Percentiles rank a stretch among this genome's conserved stretches.
phyloP scores from a whole-genome alignment of 2,329 filamentous ascomycete genomes.

The Ceratocystis harringtonii region DNA sequence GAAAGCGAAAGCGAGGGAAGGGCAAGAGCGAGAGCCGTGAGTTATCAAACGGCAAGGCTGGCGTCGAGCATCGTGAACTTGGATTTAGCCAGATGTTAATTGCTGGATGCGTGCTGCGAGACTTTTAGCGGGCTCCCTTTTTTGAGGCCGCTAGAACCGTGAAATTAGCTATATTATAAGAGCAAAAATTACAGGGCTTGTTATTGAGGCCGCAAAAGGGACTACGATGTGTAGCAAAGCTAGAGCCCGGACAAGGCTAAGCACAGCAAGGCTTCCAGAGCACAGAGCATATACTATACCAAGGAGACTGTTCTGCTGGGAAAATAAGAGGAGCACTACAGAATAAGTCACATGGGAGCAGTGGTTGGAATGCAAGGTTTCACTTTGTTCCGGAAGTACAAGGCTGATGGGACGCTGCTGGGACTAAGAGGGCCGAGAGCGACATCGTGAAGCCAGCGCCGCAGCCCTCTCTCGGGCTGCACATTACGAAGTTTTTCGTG shows the following conservation, averaged over 20 bases:
- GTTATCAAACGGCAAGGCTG: not conserved
- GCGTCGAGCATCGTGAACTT: not conserved
- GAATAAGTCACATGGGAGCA: not conserved
- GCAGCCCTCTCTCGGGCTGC: too few species aligned
- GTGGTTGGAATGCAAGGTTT: too few species aligned
- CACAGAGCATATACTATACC: not conserved
- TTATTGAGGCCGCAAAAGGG: not conserved
- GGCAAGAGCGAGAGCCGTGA: not conserved
- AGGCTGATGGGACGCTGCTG: not conserved
- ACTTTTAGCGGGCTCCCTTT: not conserved
- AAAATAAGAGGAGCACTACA: not conserved
- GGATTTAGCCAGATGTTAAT: not conserved
- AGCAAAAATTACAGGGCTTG: not conserved
- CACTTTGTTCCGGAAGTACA: not conserved
- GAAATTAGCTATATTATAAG: not conserved
- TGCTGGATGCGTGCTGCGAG: not conserved
- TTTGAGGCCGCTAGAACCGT: not conserved
- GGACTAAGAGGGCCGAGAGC: too few species aligned
- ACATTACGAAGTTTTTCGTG: too few species aligned
- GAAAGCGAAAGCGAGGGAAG: not conserved
- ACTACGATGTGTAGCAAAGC: not conserved
- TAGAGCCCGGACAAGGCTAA: not conserved
- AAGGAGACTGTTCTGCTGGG: not conserved
- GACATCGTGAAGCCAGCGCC: too few species aligned
- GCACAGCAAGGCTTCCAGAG: not conserved